A percentile compares a stretch with the other conserved stretches of the same genome.
Evolutionary conservation across 2,329 filamentous ascomycete genomes (phyloP).

Genomic region (Cercospora sp.): DNA sequence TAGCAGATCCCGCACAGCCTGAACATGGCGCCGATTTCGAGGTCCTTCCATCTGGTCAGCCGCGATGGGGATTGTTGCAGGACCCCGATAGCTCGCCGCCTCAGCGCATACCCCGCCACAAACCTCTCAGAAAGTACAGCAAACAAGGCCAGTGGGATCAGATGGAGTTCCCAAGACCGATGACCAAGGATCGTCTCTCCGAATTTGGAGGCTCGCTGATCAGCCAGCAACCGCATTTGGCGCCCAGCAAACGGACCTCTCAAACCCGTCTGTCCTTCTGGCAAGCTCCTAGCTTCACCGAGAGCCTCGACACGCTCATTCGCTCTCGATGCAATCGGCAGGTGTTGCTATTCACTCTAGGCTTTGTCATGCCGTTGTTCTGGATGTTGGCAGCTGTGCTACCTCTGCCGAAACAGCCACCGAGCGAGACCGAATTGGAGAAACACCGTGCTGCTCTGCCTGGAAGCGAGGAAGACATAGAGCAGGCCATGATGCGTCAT

Average conservation of each 20-base stretch:
- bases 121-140: constrained; percentile 33
- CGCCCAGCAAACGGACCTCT: constrained; percentile 29
- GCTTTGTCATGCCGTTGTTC: constrained; percentile 39
- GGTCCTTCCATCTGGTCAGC: constrained; percentile 35
- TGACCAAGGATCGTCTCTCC: constrained; percentile 36
- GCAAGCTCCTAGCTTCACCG: constrained; percentile 39
- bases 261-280: constrained; percentile 34
- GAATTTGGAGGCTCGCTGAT: constrained; percentile 27
- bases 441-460: constrained; percentile 21
- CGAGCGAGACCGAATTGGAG: constrained; percentile 27
- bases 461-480: constrained; percentile 33
- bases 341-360: constrained; percentile 39
- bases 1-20: constrained; percentile 19
- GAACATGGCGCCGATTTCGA: constrained; percentile 19
- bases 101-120: constrained; percentile 17
- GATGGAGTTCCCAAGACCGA: constrained; percentile 37
- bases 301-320: constrained; percentile 37
- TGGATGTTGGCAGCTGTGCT: constrained; percentile 41
- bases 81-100: constrained; percentile 19
- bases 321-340: constrained; percentile 39
- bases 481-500: constrained; percentile 34
- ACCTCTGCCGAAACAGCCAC: constrained; percentile 36
- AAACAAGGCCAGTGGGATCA: constrained; percentile 37
- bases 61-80: constrained; percentile 34
- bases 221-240: constrained; percentile 31